Evolutionary conservation across 306 rosid genomes (phyloP).

Genomic region (Dryas drummondii): DNA sequence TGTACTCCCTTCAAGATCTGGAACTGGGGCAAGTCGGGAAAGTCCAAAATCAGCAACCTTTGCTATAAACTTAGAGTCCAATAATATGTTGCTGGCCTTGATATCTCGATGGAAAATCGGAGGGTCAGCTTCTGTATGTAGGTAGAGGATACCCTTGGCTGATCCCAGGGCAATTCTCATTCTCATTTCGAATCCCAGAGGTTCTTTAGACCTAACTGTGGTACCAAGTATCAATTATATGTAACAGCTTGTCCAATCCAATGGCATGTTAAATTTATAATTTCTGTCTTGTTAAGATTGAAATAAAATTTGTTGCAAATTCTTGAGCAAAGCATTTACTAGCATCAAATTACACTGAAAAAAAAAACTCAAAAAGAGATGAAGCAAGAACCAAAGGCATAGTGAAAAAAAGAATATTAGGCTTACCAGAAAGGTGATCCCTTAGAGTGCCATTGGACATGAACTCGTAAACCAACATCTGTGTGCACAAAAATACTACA

Average conservation of each 20-base stretch:
- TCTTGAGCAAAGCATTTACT: not conserved
- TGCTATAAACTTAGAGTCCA: slow-evolving; percentile 64
- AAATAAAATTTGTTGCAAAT: not conserved
- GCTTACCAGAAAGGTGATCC: slow-evolving; percentile 88
- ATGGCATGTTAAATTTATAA: slow-evolving; percentile 10
- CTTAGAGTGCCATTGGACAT: slow-evolving; percentile 88
- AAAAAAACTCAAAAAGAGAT: not conserved
- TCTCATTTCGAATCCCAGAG: slow-evolving; percentile 67
- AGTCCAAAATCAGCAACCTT: slow-evolving; percentile 99
- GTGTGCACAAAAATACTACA: slow-evolving; percentile 40
- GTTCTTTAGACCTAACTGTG: slow-evolving; percentile 54
- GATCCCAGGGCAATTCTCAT: slow-evolving; percentile 75
- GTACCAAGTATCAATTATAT: slow-evolving; percentile 22
- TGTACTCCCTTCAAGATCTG: slow-evolving; percentile 65
- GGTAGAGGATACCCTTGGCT: slow-evolving; percentile 86
- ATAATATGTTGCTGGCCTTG: slow-evolving; percentile 88
- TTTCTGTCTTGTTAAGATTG: not conserved
- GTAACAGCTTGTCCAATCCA: slow-evolving; percentile 5
- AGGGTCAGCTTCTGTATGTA: slow-evolving; percentile 96
- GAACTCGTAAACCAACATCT: slow-evolving; percentile 94
- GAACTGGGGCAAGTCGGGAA: slow-evolving; percentile 91
- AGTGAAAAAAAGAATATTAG: slow-evolving; percentile 18
- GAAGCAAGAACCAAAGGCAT: slow-evolving; percentile 10
- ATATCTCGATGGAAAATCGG: slow-evolving; percentile 96
- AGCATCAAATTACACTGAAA: not conserved